Conservation (phyloP, 2,329 filamentous ascomycete species). For the Emergomyces orientalis region DNA sequence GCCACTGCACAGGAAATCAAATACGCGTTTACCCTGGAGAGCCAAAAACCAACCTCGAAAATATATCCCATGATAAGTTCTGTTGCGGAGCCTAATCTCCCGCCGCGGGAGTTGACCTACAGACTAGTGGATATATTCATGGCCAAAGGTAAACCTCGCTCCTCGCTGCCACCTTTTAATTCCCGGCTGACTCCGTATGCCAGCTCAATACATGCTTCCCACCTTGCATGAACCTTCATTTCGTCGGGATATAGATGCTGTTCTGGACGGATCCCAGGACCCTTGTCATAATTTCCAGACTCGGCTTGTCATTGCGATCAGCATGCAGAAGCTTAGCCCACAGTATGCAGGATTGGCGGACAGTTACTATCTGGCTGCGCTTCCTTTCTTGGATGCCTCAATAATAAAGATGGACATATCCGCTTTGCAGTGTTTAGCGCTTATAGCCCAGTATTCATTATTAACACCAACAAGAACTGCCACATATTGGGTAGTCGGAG, state of each 20-base stretch:
- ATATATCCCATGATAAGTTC: constrained; percentile 86
- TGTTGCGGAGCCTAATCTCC: constrained; percentile 65
- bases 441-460: constrained; percentile 86
- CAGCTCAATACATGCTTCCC: constrained; percentile 82
- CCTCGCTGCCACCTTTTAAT: background rate
- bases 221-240: constrained; percentile 78
- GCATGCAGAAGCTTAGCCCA: constrained; percentile 81
- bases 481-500: constrained; percentile 84
- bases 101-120: constrained; percentile 63
- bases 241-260: constrained; percentile 64
- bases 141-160: constrained; percentile 56
- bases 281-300: constrained; percentile 81
- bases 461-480: constrained; percentile 85
- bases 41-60: constrained; percentile 59
- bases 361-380: constrained; percentile 85
- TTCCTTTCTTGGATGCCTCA: constrained; percentile 72
- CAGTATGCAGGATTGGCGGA: constrained; percentile 90
- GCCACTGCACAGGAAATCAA: constrained; percentile 55
- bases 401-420: constrained; percentile 81
- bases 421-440: constrained; percentile 77
- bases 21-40: constrained; percentile 59
- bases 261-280: constrained; percentile 66
- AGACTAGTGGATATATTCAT: constrained; percentile 77
- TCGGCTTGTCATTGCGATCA: constrained; percentile 88
- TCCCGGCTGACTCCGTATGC: constrained; percentile 5